Evolutionary conservation across 345 rosid genomes (phyloP).

Genomic region (Sisymbrium irio): DNA sequence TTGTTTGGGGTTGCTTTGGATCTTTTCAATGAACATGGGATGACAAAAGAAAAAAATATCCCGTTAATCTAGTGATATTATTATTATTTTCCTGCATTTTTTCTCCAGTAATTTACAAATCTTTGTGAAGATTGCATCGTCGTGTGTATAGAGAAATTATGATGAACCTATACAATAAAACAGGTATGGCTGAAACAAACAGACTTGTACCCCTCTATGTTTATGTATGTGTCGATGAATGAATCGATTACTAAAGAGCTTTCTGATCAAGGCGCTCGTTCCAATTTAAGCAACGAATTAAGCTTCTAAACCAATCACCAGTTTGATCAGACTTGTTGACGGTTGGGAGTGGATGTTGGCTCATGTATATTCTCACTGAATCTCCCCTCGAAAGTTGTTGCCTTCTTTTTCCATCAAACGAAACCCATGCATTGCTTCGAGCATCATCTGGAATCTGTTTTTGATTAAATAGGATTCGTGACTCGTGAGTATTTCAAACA

Average conservation of each 20-base stretch:
- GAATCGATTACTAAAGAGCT: slow-evolving; percentile 43
- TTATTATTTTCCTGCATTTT: too few species aligned
- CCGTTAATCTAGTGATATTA: too few species aligned
- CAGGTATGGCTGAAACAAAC: slow-evolving; percentile 24
- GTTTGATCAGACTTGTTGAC: slow-evolving; percentile 95
- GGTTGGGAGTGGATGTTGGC: slow-evolving; percentile 94
- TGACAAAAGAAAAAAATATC: too few species aligned
- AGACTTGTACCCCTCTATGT: slow-evolving; percentile 20
- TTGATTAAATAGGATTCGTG: background rate
- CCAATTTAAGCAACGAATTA: slow-evolving; percentile 97
- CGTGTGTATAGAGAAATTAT: too few species aligned
- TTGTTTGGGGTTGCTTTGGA: too few species aligned
- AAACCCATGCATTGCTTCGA: slow-evolving; percentile 98
- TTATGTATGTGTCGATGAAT: slow-evolving; percentile 4
- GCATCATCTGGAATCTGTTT: slow-evolving; percentile 86
- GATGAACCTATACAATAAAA: slow-evolving; percentile 32
- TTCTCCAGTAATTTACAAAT: too few species aligned
- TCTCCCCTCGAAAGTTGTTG: slow-evolving; percentile 97
- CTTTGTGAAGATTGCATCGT: too few species aligned
- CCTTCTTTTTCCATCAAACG: slow-evolving; percentile 96
- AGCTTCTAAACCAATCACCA: slow-evolving; percentile 94
- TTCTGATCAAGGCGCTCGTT: slow-evolving; percentile 93
- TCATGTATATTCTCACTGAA: slow-evolving; percentile 83
- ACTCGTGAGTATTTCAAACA: slow-evolving; percentile 12
- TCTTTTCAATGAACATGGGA: too few species aligned